Evolutionary conservation across 768 basidiomycete species (phyloP).

Genomic region (Psilocybe subaeruginosa): DNA sequence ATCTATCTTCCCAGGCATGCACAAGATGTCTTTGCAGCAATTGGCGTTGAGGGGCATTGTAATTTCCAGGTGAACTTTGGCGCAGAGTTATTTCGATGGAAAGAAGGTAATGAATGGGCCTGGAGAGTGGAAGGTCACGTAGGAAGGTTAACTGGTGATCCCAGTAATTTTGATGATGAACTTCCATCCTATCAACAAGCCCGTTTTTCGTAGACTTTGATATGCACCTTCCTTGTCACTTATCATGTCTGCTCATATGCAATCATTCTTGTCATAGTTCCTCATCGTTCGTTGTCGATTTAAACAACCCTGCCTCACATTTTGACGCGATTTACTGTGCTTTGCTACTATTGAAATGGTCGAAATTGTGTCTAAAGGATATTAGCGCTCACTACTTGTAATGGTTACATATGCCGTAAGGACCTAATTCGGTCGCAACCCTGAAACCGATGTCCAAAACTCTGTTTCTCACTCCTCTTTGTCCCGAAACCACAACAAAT

Average conservation of each 20-base stretch:
- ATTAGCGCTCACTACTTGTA: no score
- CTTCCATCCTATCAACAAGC: conserved; percentile 42
- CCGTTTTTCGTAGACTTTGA: not conserved
- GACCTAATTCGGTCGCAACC: no score
- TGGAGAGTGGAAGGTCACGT: conserved; percentile 70
- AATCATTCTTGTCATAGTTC: no score
- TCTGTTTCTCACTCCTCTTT: not conserved
- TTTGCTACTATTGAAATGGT: no score
- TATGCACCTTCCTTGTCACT: not conserved
- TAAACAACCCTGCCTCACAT: no score
- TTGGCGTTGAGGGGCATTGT: conserved; percentile 58
- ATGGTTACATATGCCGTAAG: no score
- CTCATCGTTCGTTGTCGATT: no score
- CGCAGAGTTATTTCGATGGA: conserved; percentile 59
- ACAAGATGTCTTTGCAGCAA: conserved; percentile 65
- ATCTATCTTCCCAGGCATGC: conserved; percentile 53
- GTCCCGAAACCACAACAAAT: no score
- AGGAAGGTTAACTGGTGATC: conserved; percentile 43
- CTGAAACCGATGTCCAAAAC: no score
- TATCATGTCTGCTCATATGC: not conserved
- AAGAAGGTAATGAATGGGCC: conserved; percentile 64
- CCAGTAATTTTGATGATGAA: conserved; percentile 42
- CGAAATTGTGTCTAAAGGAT: no score
- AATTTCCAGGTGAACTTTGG: conserved; percentile 72
- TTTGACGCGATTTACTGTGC: no score